phyloP scores from a whole-genome alignment of 2,329 filamentous ascomycete species.

The Zymoseptoria ardabiliae region DNA sequence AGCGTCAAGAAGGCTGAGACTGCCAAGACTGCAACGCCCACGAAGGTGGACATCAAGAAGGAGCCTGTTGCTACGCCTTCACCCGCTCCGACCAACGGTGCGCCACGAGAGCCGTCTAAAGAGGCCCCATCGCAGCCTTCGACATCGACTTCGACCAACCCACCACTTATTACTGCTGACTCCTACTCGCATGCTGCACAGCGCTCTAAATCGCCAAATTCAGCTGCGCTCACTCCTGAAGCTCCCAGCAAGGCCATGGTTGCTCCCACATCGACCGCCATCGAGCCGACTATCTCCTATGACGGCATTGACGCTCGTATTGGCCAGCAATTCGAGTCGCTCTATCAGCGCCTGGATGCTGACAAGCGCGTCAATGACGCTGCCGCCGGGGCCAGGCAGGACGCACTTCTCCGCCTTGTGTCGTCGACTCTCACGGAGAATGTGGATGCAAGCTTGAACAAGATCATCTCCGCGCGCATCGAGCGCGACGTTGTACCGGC shows the following conservation, averaged over 20 bases:
- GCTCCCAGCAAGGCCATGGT: slow-evolving; percentile 14
- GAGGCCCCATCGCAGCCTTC: slow-evolving; percentile 18
- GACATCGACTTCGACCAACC: slow-evolving; percentile 24
- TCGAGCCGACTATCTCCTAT: slow-evolving; percentile 2
- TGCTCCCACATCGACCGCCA: slow-evolving; percentile 10
- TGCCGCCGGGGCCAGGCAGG: slow-evolving; percentile 57
- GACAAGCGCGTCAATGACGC: slow-evolving; percentile 61
- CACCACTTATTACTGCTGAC: slow-evolving; percentile 28
- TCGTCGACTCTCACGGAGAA: slow-evolving; percentile 63
- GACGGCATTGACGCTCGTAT: slow-evolving; percentile 12
- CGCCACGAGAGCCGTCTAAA: slow-evolving; percentile 12
- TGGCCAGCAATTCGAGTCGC: slow-evolving; percentile 45
- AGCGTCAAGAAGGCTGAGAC: slow-evolving; percentile 20
- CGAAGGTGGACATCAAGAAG: slow-evolving; percentile 16
- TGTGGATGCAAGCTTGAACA: slow-evolving; percentile 66
- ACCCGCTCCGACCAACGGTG: slow-evolving; percentile 6
- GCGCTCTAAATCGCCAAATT: slow-evolving; percentile 12
- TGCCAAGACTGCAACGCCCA: slow-evolving; percentile 9
- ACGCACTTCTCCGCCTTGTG: slow-evolving; percentile 60
- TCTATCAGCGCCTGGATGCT: slow-evolving; percentile 58
- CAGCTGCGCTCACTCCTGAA: slow-evolving; percentile 8
- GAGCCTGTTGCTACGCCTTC: slow-evolving; percentile 15
- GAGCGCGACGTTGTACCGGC: slow-evolving; percentile 68
- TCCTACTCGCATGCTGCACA: slow-evolving; percentile 35
- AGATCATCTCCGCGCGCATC: slow-evolving; percentile 70